Evolutionary conservation across 2,329 filamentous ascomycete genomes (phyloP).

Genomic region (Sordariomycetes sp.): DNA sequence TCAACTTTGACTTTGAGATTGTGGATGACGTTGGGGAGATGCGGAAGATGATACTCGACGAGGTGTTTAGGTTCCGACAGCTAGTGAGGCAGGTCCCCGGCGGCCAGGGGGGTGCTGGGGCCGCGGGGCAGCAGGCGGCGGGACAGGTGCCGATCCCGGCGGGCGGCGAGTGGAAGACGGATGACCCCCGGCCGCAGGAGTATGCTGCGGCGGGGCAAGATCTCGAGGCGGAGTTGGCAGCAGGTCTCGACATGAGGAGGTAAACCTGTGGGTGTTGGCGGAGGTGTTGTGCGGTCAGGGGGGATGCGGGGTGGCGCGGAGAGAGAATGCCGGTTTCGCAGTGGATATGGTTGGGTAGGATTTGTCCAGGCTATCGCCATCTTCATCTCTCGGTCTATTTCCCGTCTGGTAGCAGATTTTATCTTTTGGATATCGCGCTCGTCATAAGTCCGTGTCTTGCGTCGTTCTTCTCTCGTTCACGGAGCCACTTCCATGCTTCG

Average conservation of each 20-base stretch:
- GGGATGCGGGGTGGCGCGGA: not conserved
- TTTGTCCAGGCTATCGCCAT: too few relatives aligned
- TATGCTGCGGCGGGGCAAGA: slow-evolving; percentile 30
- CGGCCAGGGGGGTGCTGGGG: slow-evolving; percentile 15
- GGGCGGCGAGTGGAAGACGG: slow-evolving; percentile 39
- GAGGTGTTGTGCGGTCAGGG: not conserved
- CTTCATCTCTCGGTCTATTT: too few relatives aligned
- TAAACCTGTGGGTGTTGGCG: slow-evolving; percentile 3
- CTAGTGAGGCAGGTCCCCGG: slow-evolving; percentile 37
- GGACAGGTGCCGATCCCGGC: slow-evolving; percentile 39
- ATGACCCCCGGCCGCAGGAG: slow-evolving; percentile 48
- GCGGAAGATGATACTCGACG: slow-evolving; percentile 94
- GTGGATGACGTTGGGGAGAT: slow-evolving; percentile 90
- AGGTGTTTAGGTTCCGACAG: slow-evolving; percentile 76
- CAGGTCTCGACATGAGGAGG: slow-evolving; percentile 34
- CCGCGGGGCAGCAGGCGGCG: slow-evolving; percentile 21
- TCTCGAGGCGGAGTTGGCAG: slow-evolving; percentile 46
- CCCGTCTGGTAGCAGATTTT: too few relatives aligned
- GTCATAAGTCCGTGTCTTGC: too few relatives aligned
- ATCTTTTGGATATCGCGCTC: too few relatives aligned
- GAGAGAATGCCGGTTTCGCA: too few relatives aligned
- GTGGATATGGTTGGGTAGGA: too few relatives aligned
- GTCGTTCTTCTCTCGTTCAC: too few relatives aligned
- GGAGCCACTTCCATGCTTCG: too few relatives aligned
- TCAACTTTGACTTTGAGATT: slow-evolving; percentile 98